Evolutionary conservation across 2,329 filamentous ascomycete species (phyloP), one percentile per base, ranked within the genome.

Genomic region (Rhynchosporium secalis): DNA sequence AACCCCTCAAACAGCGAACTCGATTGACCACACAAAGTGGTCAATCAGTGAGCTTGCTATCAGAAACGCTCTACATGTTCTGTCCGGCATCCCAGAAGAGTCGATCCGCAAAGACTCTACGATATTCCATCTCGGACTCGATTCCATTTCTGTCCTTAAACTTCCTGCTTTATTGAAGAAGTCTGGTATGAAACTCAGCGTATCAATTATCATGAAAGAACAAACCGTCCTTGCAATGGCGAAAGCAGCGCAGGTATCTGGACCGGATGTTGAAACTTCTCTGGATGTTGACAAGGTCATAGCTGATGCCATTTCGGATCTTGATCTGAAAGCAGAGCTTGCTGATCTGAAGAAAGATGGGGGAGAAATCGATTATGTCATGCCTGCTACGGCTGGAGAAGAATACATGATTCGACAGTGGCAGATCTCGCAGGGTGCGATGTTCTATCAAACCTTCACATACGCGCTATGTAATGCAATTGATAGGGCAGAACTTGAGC

Each of bases 81-180:
- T 93, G 0, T 90, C 92, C 0, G 83, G 82, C 15, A 75, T 89
- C 0, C 78, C 86, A 0, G 75, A 79, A 20, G 72, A 79, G 0
- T 78, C 84, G 1, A 89, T 96, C 57, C 75, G 77, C 2, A 81
- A 80, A 60, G 78, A 80, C 0, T 83, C 86, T 56, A 91, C 83
- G 0, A 83, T 96, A 12, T 96, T 95, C 74, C 87, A 95, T 66
- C 81, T 97, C 1, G 93, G 93, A 0, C 83, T 97, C 1, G 93
- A 97, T 73, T 97, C 93, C 0, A 96, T 97, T 74, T 94, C 88
- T 66, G 89, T 92, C 1, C 95, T 97, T 77, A 96, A 95, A 71
- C 86, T 92, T 3, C 86, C 87, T 8, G 83, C 88, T 0, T 78
- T 92, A 7, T 78, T 97, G 3, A 86, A 85, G 47, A 89, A 84